Conservation (phyloP, 139 green algal genomes). For the Chlorella sp. region DNA sequence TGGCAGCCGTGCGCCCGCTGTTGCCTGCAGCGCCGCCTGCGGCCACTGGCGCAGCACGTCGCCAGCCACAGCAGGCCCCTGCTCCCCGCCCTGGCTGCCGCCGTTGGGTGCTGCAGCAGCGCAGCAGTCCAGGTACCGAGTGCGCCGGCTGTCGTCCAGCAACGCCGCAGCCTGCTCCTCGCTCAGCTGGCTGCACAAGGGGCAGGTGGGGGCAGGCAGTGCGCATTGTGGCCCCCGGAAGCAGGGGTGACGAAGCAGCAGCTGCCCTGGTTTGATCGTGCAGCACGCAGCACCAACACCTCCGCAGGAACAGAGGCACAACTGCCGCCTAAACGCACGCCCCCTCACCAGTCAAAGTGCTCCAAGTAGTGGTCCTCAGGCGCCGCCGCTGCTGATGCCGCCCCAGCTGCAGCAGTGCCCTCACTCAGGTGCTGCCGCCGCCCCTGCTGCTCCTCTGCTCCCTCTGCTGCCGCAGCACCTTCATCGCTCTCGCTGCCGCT, state of each 20-base stretch:
- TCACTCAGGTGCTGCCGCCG: background rate
- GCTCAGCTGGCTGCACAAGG: slow-evolving; percentile 2
- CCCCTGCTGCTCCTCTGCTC: background rate
- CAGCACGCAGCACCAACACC: background rate
- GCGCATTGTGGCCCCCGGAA: background rate
- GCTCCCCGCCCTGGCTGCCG: slow-evolving; percentile 24
- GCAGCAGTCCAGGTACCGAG: slow-evolving; percentile 14
- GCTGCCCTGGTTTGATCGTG: background rate
- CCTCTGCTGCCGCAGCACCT: background rate
- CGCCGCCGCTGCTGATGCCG: background rate
- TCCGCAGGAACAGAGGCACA: background rate
- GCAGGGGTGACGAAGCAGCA: background rate
- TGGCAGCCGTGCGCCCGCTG: slow-evolving; percentile 3
- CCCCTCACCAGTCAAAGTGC: slow-evolving; percentile 26
- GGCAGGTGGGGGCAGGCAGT: background rate
- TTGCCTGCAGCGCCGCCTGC: slow-evolving; percentile 18
- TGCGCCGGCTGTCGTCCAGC: slow-evolving; percentile 11
- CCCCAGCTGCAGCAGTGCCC: background rate
- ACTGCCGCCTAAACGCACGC: background rate
- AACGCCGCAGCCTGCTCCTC: background rate
- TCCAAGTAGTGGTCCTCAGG: slow-evolving; percentile 15
- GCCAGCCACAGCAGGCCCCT: slow-evolving; percentile 9
- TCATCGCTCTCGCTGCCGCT: background rate
- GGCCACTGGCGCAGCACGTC: slow-evolving; percentile 22
- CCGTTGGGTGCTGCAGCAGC: background rate